Percentiles rank a stretch among this genome's conserved stretches.
These are phyloP conservation scores for Naganishia cerealis DNA, from an alignment of 1,284 basidiomycete genomes.

Conservation along the genomic window DNA sequence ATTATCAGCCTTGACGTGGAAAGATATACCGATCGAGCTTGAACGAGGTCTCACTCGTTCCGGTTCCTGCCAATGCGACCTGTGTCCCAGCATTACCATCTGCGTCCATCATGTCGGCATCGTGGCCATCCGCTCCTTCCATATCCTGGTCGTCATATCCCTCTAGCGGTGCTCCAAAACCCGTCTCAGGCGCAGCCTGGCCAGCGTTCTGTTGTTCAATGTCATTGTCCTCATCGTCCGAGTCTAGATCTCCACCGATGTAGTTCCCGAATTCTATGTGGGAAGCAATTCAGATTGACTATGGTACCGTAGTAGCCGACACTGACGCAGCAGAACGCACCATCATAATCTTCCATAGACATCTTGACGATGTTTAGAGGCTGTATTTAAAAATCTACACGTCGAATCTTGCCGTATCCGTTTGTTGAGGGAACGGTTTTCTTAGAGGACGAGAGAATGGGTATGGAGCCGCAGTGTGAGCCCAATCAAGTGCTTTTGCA, in stretches of 20 bases:
- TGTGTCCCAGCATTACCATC: conserved; percentile 45
- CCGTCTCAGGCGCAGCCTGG: conserved; percentile 41
- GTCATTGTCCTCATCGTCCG: conserved; percentile 67
- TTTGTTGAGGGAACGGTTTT: neutral
- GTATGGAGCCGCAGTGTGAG: conserved; percentile 10
- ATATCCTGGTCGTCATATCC: conserved; percentile 50
- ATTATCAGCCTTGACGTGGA: neutral
- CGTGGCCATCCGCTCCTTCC: conserved; percentile 37
- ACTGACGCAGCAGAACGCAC: conserved; percentile 37
- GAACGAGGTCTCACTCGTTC: conserved; percentile 24
- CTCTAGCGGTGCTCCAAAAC: conserved; percentile 50
- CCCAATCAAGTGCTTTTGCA: conserved; percentile 13
- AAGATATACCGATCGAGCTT: neutral
- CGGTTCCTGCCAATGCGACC: conserved; percentile 40
- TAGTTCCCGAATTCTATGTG: conserved; percentile 78
- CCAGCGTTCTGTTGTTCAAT: conserved; percentile 25
- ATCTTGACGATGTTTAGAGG: conserved; percentile 36
- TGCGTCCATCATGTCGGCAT: conserved; percentile 46
- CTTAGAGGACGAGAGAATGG: neutral
- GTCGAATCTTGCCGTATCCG: neutral
- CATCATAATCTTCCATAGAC: conserved; percentile 56
- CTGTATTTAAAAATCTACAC: neutral
- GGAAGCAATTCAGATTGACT: conserved; percentile 5
- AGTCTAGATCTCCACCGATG: conserved; percentile 87
- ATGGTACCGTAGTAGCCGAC: neutral